A percentile compares a stretch with the other conserved stretches of the same genome.
Evolutionary conservation across 805 yeast species (phyloP).

Genomic region (Ogataea salicorniae): DNA sequence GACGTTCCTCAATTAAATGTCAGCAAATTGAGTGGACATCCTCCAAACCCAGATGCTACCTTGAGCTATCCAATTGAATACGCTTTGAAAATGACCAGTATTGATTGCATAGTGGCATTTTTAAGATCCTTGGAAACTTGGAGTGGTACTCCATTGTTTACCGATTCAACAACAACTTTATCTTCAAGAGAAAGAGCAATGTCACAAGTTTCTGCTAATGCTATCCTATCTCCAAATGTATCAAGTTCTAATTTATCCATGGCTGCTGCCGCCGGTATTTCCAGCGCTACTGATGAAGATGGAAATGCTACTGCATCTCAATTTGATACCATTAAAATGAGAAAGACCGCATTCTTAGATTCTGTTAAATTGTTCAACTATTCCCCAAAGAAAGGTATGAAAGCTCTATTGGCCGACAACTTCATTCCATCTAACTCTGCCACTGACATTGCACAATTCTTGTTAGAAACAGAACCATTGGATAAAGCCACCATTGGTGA

Average conservation of each 20-base stretch:
- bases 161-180: not conserved
- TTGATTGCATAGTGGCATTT: slow-evolving; percentile 76
- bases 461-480: slow-evolving; percentile 62
- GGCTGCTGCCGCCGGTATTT: slow-evolving; percentile 9
- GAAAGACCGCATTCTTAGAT: slow-evolving; percentile 76
- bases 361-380: slow-evolving; percentile 76
- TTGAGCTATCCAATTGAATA: slow-evolving; percentile 68
- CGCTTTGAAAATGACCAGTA: slow-evolving; percentile 75
- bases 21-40: slow-evolving; percentile 49
- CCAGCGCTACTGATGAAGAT: slow-evolving; percentile 9
- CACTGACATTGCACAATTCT: slow-evolving; percentile 64
- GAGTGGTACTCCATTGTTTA: slow-evolving; percentile 58
- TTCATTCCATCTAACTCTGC: slow-evolving; percentile 63
- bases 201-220: slow-evolving; percentile 9
- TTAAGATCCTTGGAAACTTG: slow-evolving; percentile 77
- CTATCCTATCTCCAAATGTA: slow-evolving; percentile 18
- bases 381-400: slow-evolving; percentile 79
- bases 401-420: slow-evolving; percentile 52
- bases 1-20: slow-evolving; percentile 76
- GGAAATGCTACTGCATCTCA: slow-evolving; percentile 70
- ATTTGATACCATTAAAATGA: slow-evolving; percentile 77
- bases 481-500: slow-evolving; percentile 88
- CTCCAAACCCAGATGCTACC: slow-evolving; percentile 51
- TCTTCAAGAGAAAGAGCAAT: slow-evolving; percentile 10
- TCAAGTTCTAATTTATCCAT: slow-evolving; percentile 7